phyloP scores from a whole-genome alignment of 1,284 basidiomycete species.

The Cryptococcus sp. region DNA sequence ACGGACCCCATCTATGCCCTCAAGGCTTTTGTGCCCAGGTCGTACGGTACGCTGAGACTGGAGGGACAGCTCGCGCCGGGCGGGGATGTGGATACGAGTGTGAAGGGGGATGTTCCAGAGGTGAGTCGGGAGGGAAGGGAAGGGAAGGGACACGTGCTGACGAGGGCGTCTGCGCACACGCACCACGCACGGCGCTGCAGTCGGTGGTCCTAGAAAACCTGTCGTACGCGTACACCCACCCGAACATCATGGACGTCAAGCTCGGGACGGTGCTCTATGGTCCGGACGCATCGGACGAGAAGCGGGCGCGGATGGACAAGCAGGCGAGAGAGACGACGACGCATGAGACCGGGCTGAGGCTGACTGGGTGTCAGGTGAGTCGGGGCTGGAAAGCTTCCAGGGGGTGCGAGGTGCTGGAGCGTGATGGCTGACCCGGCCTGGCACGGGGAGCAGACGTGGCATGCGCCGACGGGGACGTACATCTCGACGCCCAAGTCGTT shows the following conservation, averaged over 20 bases:
- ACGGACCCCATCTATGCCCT: constrained; percentile 29
- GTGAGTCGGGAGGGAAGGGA: too few species aligned
- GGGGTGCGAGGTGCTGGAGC: too few species aligned
- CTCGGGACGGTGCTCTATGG: constrained; percentile 77
- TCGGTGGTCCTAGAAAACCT: constrained; percentile 84
- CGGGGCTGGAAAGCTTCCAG: too few species aligned
- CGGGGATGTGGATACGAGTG: constrained; percentile 16
- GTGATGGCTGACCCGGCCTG: background rate
- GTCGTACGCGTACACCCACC: constrained; percentile 65
- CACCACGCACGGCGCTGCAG: too few species aligned
- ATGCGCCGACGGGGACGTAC: constrained; percentile 57
- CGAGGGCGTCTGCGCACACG: too few species aligned
- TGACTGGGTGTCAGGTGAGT: constrained; percentile 86
- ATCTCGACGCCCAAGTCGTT: constrained; percentile 70
- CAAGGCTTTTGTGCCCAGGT: constrained; percentile 63
- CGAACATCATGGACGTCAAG: constrained; percentile 87
- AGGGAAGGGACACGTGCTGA: background rate
- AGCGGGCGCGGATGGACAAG: constrained; percentile 72
- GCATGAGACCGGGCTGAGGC: constrained; percentile 67
- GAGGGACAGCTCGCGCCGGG: constrained; percentile 58
- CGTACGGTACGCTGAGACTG: constrained; percentile 69
- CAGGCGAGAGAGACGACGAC: constrained; percentile 70
- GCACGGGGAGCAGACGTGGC: constrained; percentile 66
- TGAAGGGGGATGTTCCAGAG: constrained; percentile 25
- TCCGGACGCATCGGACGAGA: constrained; percentile 63